These are phyloP conservation scores for Solanum clarkiae DNA, from an alignment of 257 asterid species.

Conservation along the genomic window DNA sequence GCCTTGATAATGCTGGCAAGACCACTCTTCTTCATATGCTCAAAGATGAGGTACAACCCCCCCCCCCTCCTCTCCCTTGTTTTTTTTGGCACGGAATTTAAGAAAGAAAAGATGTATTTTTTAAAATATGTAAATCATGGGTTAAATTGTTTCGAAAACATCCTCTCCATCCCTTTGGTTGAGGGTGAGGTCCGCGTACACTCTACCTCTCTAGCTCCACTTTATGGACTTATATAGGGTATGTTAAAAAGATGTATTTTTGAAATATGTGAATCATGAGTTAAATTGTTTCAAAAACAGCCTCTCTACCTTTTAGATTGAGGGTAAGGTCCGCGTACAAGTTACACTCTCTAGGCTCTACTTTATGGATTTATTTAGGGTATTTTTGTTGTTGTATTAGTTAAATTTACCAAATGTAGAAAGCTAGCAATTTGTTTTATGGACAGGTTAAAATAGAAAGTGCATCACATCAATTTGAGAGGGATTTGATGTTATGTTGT, in stretches of 20 bases:
- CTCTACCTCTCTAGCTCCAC: too few relatives aligned
- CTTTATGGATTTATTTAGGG: not conserved
- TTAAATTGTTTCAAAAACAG: not conserved
- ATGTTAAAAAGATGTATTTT: not conserved
- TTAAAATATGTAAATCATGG: not conserved
- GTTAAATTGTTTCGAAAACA: not conserved
- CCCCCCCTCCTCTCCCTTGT: too few relatives aligned
- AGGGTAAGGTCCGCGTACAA: too few relatives aligned
- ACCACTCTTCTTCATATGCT: slow-evolving; percentile 15
- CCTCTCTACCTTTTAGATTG: too few relatives aligned
- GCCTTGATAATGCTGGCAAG: slow-evolving; percentile 12
- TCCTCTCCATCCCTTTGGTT: too few relatives aligned
- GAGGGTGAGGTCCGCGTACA: too few relatives aligned
- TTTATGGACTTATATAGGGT: not conserved
- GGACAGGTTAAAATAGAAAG: not conserved
- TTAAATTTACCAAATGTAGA: not conserved
- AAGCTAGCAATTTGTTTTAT: not conserved
- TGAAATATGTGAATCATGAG: not conserved
- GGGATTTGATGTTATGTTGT: not conserved
- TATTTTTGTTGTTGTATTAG: not conserved
- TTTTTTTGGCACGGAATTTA: not conserved
- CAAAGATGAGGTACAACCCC: slow-evolving; percentile 5
- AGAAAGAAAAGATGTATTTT: not conserved
- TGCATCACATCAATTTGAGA: not conserved
- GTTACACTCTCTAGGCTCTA: too few relatives aligned